Conservation (phyloP, 139 green algal genomes). For the Ulvella scutata region DNA sequence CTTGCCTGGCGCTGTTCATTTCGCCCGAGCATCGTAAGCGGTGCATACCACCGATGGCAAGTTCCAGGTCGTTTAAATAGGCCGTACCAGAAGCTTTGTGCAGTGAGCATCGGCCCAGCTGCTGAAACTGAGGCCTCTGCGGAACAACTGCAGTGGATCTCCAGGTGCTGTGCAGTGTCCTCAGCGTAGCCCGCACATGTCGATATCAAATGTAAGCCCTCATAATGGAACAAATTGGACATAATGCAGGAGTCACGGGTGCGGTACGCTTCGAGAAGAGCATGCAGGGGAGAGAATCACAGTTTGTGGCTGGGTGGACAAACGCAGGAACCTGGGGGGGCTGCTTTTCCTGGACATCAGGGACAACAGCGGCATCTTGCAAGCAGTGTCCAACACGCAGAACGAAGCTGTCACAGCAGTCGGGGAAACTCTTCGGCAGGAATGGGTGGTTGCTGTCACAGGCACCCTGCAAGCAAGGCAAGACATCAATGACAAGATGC, state of each 20-base stretch:
- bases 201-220: too few species aligned
- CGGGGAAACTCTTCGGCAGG: constrained; percentile 46
- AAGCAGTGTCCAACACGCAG: constrained; percentile 32
- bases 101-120: too few species aligned
- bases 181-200: too few species aligned
- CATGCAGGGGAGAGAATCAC: constrained; percentile 36
- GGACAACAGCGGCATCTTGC: constrained; percentile 83
- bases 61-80: too few species aligned
- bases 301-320: constrained; percentile 93
- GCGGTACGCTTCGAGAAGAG: constrained; percentile 31
- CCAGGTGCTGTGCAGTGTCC: too few species aligned
- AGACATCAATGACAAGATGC: constrained; percentile 70
- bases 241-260: constrained; percentile 18
- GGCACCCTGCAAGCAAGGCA: constrained; percentile 55
- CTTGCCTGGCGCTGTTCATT: too few species aligned
- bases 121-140: too few species aligned
- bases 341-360: constrained; percentile 86
- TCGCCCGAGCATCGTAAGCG: too few species aligned
- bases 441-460: constrained; percentile 76
- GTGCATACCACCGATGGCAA: too few species aligned
- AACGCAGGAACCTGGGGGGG: constrained; percentile 77
- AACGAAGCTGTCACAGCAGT: constrained; percentile 21
- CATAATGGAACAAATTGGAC: too few species aligned
- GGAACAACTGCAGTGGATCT: too few species aligned
- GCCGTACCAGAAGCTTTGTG: too few species aligned